phyloP scores from a whole-genome alignment of 768 basidiomycete genomes.

The Neoboletus brunneissimus region DNA sequence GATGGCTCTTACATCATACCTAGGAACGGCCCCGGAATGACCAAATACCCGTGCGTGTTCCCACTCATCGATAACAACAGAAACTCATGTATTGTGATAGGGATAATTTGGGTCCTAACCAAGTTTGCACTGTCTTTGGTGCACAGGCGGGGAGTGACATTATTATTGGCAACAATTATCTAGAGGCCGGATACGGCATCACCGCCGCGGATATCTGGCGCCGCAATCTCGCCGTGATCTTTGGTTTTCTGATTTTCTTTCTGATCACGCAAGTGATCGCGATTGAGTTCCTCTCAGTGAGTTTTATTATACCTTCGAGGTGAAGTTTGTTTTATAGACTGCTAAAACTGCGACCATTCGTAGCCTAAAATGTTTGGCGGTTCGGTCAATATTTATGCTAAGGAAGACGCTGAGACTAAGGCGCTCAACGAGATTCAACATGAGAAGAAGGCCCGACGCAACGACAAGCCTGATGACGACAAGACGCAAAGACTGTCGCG shows the following conservation, averaged over 20 bases:
- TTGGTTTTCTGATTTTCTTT: conserved; percentile 71
- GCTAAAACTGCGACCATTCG: not conserved
- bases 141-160: conserved; percentile 50
- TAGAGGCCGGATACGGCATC: conserved; percentile 53
- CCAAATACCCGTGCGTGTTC: conserved; percentile 59
- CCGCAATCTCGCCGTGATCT: conserved; percentile 64
- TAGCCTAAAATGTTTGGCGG: conserved; percentile 35
- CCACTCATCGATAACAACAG: not conserved
- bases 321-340: not conserved
- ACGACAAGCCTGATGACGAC: conserved; percentile 30
- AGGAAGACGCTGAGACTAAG: conserved; percentile 53
- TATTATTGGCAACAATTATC: conserved; percentile 61
- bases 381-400: conserved; percentile 57
- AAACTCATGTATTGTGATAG: conserved; percentile 34
- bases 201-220: conserved; percentile 56
- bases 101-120: conserved; percentile 56
- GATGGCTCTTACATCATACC: conserved; percentile 66
- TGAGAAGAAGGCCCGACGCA: conserved; percentile 48
- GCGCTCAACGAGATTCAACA: conserved; percentile 51
- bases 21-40: conserved; percentile 53
- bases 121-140: conserved; percentile 78
- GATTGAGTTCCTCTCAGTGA: conserved; percentile 63
- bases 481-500: conserved; percentile 21
- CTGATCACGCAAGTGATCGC: conserved; percentile 63
- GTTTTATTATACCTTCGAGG: conserved; percentile 11